Conservation (phyloP, 78 protist genomes). For the Dictyostelium firmibasis region DNA sequence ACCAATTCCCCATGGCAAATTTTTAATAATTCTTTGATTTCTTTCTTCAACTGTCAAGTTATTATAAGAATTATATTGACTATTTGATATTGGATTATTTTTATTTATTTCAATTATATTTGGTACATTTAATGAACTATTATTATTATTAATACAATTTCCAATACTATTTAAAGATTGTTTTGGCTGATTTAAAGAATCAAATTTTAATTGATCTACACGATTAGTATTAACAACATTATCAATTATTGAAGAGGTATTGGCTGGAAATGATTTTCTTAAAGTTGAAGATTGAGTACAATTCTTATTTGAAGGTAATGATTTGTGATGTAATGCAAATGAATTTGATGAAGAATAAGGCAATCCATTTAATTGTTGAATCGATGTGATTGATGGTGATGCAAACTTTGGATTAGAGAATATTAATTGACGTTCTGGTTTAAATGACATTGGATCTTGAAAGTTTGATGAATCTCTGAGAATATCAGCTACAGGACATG, state of each 20-base stretch:
- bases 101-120: background rate
- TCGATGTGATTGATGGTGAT: background rate
- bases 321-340: background rate
- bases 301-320: background rate
- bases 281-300: background rate
- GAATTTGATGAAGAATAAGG: background rate
- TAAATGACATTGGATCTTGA: constrained; percentile 32
- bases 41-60: constrained; percentile 5
- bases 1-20: constrained; percentile 48
- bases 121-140: background rate
- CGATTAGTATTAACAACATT: background rate
- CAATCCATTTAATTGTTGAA: background rate
- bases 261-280: background rate
- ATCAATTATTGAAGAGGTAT: background rate
- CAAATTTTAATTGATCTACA: background rate
- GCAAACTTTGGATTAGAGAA: background rate
- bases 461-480: constrained; percentile 18
- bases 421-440: constrained; percentile 32
- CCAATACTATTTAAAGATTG: background rate
- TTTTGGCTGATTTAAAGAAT: background rate
- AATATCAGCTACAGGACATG: constrained; percentile 24
- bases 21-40: constrained; percentile 17
- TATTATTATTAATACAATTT: background rate
- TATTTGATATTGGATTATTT: background rate
- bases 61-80: background rate